Evolutionary conservation across 2,329 filamentous ascomycete genomes (phyloP).

Genomic region (Colletotrichum sp.): DNA sequence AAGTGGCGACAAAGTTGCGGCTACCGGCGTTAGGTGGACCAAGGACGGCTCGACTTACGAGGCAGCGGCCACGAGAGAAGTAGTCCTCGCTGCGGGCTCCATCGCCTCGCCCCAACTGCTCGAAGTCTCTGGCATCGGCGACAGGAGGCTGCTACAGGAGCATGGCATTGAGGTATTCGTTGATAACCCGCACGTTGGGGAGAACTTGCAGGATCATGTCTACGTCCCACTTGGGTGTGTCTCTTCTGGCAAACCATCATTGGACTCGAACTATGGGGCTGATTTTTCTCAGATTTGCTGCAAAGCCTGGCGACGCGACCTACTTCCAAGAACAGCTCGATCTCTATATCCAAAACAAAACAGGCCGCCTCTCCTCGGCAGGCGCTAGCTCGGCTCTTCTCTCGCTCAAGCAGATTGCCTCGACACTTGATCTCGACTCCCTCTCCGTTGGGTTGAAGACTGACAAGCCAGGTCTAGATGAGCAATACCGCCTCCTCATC

Average conservation of each 20-base stretch:
- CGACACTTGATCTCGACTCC: neutral
- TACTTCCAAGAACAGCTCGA: conserved; percentile 16
- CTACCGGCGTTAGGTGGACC: conserved; percentile 22
- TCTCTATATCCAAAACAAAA: conserved; percentile 9
- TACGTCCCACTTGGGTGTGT: conserved; percentile 8
- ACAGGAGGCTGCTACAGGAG: conserved; percentile 33
- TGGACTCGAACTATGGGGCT: neutral
- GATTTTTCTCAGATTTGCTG: neutral
- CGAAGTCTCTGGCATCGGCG: conserved; percentile 67
- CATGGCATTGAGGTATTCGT: conserved; percentile 32
- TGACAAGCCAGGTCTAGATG: neutral
- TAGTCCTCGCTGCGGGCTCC: conserved; percentile 63
- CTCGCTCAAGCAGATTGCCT: conserved; percentile 4
- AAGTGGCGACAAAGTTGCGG: neutral
- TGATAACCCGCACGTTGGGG: conserved; percentile 40
- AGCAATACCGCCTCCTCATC: conserved; percentile 5
- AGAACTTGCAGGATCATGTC: conserved; percentile 40
- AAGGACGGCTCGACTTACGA: neutral
- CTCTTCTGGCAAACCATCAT: accelerated
- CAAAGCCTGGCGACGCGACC: neutral
- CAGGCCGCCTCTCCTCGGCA: conserved; percentile 8
- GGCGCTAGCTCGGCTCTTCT: conserved; percentile 12
- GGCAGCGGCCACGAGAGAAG: conserved; percentile 42
- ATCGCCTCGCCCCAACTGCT: conserved; percentile 61
- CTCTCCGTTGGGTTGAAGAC: neutral